Conservation (phyloP, 83 land plant species). For the Thuja plicata region DNA sequence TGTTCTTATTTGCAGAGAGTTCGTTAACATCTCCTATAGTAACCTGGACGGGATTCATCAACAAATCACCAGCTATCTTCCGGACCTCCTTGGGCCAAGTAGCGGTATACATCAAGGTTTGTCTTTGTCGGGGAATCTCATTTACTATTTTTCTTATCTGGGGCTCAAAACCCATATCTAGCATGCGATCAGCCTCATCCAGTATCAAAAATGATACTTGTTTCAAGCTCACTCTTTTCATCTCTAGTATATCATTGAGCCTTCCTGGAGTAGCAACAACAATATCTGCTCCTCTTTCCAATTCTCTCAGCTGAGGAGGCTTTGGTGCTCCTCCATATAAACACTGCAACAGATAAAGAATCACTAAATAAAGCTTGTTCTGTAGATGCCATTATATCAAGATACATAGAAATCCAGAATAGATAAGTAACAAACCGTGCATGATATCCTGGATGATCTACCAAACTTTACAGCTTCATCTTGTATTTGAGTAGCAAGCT, state of each 20-base stretch:
- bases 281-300: conserved; percentile 93
- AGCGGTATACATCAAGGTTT: conserved; percentile 91
- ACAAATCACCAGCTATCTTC: conserved; percentile 76
- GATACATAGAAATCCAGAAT: not conserved
- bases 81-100: conserved; percentile 94
- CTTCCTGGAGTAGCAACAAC: conserved; percentile 95
- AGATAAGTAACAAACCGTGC: conserved; percentile 49
- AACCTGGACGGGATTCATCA: conserved; percentile 81
- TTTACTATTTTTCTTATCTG: conserved; percentile 91
- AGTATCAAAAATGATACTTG: conserved; percentile 89
- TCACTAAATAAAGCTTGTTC: not conserved
- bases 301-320: conserved; percentile 77
- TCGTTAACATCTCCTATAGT: conserved; percentile 82
- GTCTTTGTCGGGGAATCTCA: conserved; percentile 73
- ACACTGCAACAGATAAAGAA: conserved; percentile 49
- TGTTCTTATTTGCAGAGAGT: conserved; percentile 80
- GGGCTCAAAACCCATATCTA: conserved; percentile 98
- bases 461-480: conserved; percentile 82
- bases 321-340: conserved; percentile 96
- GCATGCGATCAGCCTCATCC: conserved; percentile 99
- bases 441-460: conserved; percentile 64
- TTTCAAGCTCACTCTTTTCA: conserved; percentile 60
- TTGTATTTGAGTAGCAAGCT: conserved; percentile 81
- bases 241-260: conserved; percentile 88
- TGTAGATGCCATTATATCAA: not conserved